Conservation (phyloP, 2,329 filamentous ascomycete species). For the Clonostachys rhizophaga region DNA sequence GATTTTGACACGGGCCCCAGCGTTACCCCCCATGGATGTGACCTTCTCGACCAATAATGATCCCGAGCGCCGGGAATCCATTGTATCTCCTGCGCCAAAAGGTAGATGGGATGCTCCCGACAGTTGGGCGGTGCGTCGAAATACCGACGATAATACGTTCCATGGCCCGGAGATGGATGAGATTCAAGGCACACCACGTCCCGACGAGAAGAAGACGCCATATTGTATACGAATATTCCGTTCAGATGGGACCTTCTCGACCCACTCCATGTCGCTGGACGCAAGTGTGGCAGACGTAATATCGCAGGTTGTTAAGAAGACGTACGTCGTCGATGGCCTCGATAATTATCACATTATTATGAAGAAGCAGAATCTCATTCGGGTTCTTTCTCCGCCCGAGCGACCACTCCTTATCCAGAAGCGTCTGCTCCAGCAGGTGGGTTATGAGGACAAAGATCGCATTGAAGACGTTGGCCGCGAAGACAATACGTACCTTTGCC, state of each 20-base stretch:
- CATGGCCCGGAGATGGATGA: slow-evolving; percentile 63
- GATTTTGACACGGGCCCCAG: slow-evolving; percentile 69
- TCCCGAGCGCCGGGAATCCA: slow-evolving; percentile 30
- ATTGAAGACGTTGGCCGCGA: slow-evolving; percentile 93
- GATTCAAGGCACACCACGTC: slow-evolving; percentile 57
- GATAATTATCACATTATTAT: slow-evolving; percentile 96
- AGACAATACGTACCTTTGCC: slow-evolving; percentile 94
- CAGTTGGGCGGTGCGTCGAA: slow-evolving; percentile 87
- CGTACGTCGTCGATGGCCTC: slow-evolving; percentile 81
- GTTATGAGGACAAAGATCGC: slow-evolving; percentile 80
- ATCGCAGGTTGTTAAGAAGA: slow-evolving; percentile 89
- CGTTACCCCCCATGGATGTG: slow-evolving; percentile 67
- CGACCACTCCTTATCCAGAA: slow-evolving; percentile 90
- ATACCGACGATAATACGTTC: slow-evolving; percentile 59
- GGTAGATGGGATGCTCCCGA: slow-evolving; percentile 90
- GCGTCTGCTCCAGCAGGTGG: slow-evolving; percentile 81
- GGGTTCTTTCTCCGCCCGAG: slow-evolving; percentile 74
- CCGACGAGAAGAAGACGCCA: slow-evolving; percentile 69
- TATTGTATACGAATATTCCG: slow-evolving; percentile 97
- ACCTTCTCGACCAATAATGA: slow-evolving; percentile 40
- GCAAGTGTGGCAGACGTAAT: slow-evolving; percentile 85
- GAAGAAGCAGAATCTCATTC: slow-evolving; percentile 84
- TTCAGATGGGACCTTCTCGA: slow-evolving; percentile 89
- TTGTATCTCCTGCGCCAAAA: slow-evolving; percentile 26
- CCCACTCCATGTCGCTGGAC: slow-evolving; percentile 78